Evolutionary conservation across 148 eudicot genomes (phyloP).

Genomic region (Amaranthus cruentus): DNA sequence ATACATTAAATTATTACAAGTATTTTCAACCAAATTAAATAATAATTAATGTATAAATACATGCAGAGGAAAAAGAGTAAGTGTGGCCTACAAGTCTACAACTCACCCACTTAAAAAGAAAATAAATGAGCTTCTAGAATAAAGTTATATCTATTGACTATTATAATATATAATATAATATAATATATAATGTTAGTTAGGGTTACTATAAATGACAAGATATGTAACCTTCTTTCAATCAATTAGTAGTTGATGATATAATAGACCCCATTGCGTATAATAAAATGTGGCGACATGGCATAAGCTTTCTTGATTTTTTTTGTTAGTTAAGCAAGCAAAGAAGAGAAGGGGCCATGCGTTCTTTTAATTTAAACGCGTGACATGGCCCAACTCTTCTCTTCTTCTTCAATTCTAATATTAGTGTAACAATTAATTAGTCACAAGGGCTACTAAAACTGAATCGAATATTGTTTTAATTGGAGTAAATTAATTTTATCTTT

Average conservation of each 20-base stretch:
- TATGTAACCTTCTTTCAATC: constrained; percentile 11
- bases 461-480: too few species aligned
- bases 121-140: constrained; percentile 21
- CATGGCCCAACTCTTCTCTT: background rate
- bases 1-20: too few species aligned
- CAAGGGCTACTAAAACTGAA: too few species aligned
- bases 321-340: background rate
- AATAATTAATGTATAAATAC: background rate
- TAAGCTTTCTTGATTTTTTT: background rate
- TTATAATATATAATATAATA: background rate
- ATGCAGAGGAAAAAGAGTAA: constrained; percentile 9
- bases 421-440: too few species aligned
- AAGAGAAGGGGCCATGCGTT: background rate
- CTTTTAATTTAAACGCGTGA: background rate
- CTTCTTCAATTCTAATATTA: too few species aligned
- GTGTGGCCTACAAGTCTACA: constrained; percentile 19
- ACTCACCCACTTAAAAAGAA: background rate
- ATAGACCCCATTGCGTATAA: background rate
- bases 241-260: constrained; percentile 17
- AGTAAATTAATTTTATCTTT: too few species aligned
- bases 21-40: background rate
- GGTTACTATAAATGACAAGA: constrained; percentile 13
- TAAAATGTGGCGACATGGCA: constrained; percentile 12
- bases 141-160: too few species aligned
- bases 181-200: constrained; percentile 5